Evolutionary conservation across 2,329 filamentous ascomycete genomes (phyloP).

Genomic region (Alternaria ethzedia): DNA sequence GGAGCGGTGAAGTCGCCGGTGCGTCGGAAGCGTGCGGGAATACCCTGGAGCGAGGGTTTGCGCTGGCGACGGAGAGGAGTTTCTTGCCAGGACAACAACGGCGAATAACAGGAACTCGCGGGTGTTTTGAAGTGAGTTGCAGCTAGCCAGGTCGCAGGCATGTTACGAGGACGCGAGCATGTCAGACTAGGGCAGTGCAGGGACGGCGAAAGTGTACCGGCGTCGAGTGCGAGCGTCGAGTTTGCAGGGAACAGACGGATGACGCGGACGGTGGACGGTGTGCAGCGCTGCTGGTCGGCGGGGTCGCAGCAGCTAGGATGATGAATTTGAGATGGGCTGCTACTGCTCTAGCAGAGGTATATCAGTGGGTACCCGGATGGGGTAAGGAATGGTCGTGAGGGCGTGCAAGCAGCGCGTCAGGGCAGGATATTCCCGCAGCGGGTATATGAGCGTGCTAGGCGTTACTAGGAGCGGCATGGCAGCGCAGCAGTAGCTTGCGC

Average conservation of each 20-base stretch:
- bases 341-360: background rate
- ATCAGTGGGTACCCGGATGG: background rate
- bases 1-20: slow-evolving; percentile 38
- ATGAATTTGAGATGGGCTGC: background rate
- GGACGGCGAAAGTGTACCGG: slow-evolving; percentile 21
- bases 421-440: slow-evolving; percentile 10
- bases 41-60: slow-evolving; percentile 38
- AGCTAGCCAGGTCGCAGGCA: slow-evolving; percentile 25
- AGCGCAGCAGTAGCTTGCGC: slow-evolving; percentile 2
- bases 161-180: slow-evolving; percentile 17
- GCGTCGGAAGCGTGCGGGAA: slow-evolving; percentile 42
- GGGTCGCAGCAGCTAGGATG: slow-evolving; percentile 19
- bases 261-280: slow-evolving; percentile 28
- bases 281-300: slow-evolving; percentile 18
- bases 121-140: slow-evolving; percentile 32
- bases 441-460: background rate
- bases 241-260: slow-evolving; percentile 34
- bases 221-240: slow-evolving; percentile 6
- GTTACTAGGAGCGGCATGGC: background rate
- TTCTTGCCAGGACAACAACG: slow-evolving; percentile 29
- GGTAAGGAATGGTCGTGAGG: background rate
- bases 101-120: slow-evolving; percentile 36
- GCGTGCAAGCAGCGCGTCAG: slow-evolving; percentile 12
- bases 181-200: slow-evolving; percentile 25
- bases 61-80: slow-evolving; percentile 30